phyloP scores from a whole-genome alignment of 108 stramenopile species.

The Nitzschia inconspicua region DNA sequence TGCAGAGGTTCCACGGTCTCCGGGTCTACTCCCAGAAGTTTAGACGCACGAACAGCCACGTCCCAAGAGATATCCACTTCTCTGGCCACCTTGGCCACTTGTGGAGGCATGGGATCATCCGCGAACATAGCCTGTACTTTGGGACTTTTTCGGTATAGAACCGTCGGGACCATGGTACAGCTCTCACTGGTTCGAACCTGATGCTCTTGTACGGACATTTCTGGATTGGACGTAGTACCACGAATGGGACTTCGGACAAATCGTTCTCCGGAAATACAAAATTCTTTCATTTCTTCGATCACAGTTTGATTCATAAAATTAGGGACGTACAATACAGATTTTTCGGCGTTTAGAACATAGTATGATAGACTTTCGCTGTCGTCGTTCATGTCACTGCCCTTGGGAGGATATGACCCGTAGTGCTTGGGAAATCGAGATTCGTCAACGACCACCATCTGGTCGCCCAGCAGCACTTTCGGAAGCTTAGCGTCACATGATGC shows the following conservation, averaged over 20 bases:
- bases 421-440: conserved; percentile 6
- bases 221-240: neutral
- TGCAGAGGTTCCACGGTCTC: conserved; percentile 18
- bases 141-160: conserved; percentile 1
- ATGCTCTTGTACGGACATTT: neutral
- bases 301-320: conserved; percentile 17
- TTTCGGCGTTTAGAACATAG: conserved; percentile 13
- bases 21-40: neutral
- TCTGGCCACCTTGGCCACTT: conserved; percentile 6
- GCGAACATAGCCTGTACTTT: conserved; percentile 2
- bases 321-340: conserved; percentile 11
- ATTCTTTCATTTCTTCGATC: conserved; percentile 4
- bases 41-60: conserved; percentile 9
- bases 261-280: conserved; percentile 9
- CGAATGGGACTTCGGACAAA: conserved; percentile 10
- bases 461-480: neutral
- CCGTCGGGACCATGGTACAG: conserved; percentile 17
- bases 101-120: conserved; percentile 1
- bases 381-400: neutral
- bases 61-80: conserved; percentile 29
- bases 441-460: neutral
- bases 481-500: no score
- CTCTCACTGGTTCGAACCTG: conserved; percentile 21
- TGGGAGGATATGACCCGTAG: neutral
- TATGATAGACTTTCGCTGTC: neutral